A percentile compares a stretch with the other conserved stretches of the same genome.
phyloP scores from a whole-genome alignment of 352 stramenopile genomes.

The Globisporangium mamillatum region DNA sequence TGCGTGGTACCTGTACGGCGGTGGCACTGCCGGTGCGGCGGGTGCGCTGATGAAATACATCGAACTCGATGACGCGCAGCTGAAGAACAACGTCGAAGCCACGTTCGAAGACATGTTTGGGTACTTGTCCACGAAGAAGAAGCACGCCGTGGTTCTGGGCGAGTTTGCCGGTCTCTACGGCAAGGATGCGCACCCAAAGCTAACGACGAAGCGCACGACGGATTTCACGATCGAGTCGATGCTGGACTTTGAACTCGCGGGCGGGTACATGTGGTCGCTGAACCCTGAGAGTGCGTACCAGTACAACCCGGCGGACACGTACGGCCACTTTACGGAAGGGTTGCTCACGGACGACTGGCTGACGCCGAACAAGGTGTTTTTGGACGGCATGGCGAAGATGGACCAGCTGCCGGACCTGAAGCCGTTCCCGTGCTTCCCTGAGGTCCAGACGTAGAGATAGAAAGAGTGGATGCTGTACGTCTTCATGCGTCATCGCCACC shows the following conservation, averaged over 20 bases:
- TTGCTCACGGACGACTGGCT: conserved; percentile 70
- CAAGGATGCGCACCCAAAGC: conserved; percentile 44
- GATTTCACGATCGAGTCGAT: conserved; percentile 71
- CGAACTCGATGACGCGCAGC: conserved; percentile 50
- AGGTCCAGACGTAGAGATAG: conserved; percentile 2
- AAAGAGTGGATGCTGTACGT: background rate
- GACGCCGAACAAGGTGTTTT: conserved; percentile 58
- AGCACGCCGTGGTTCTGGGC: conserved; percentile 55
- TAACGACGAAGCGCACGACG: conserved; percentile 61
- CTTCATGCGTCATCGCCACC: background rate
- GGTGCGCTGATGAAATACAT: conserved; percentile 32
- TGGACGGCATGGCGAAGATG: conserved; percentile 51
- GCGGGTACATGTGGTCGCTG: conserved; percentile 80
- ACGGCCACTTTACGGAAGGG: conserved; percentile 59
- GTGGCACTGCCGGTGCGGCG: conserved; percentile 29
- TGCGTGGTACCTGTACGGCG: conserved; percentile 60
- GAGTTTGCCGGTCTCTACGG: conserved; percentile 68
- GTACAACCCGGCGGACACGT: conserved; percentile 66
- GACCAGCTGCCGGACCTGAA: conserved; percentile 52
- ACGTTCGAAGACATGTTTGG: conserved; percentile 76
- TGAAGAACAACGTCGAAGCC: conserved; percentile 53
- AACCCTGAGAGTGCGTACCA: conserved; percentile 78
- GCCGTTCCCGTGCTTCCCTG: conserved; percentile 65
- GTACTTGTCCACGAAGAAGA: conserved; percentile 45
- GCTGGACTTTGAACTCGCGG: conserved; percentile 46